Base-by-base conservation (phyloP, 805 yeast genomes). In the Saturnispora dispora region DNA sequence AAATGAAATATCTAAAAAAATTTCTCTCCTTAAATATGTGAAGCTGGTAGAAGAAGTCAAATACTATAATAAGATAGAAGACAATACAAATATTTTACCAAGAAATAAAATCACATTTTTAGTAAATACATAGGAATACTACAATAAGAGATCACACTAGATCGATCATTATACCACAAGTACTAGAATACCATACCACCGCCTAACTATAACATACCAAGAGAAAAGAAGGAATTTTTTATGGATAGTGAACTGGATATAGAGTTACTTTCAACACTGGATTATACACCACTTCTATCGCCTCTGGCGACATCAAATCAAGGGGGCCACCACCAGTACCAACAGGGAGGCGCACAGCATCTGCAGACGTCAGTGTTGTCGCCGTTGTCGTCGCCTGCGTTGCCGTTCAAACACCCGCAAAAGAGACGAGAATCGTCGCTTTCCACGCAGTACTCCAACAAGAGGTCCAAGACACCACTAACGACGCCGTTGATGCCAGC, bases 241-340 rank as follows among this genome's bases (percentile, higher is more conserved):
- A 48, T 48, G 51, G 51, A 48, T 18, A n/a, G 37, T 8, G 51
- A 48, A 35, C 35, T 48, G 28, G 51, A 48, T 39, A 41, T 48
- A 27, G 51, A 48, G 17, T n/a, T 78, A 2, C 66, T 80, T 43
- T 81, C 83, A 1, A 83, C 79, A 53, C 78, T 78, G 47, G 78
- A 78, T 5, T 85, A 83, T 65, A 85, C 93, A 1, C 93, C 95
- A 0, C 71, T 85, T 54, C 78, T 83, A 1, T 83, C 90, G 2
- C 95, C 95, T 0, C 82, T 85, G 25, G 25, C 20, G 10, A 45
- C 32, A 32, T 42, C 35, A n/a, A 41, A 37, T 20, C 20, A 18
- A 11, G 15, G 22, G 11, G 18, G 33, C 11, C 10, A 39, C 32
- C 13, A 28, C n/a, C 41, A 40, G n/a, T 33, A 32, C 15, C 51